Percentiles rank a stretch among this genome's conserved stretches.
phyloP scores from a whole-genome alignment of 2,329 filamentous ascomycete species.

The Fusarium guadeloupense region DNA sequence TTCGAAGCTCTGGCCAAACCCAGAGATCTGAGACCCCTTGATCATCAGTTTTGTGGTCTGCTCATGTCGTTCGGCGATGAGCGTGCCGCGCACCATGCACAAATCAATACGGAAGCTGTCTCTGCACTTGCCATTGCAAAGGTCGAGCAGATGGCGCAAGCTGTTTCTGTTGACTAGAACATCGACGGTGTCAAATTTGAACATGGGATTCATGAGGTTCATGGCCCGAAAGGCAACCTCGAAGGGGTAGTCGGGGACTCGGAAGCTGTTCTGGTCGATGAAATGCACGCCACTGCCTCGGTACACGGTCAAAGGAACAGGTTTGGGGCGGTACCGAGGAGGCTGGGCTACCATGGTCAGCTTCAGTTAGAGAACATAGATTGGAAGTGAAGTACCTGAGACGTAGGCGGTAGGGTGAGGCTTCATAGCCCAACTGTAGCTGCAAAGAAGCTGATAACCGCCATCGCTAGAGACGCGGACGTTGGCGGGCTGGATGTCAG shows the following conservation, averaged over 20 bases:
- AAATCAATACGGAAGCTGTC: constrained; percentile 34
- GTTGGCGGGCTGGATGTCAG: neutral
- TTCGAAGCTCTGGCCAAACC: constrained; percentile 25
- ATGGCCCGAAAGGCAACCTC: constrained; percentile 44
- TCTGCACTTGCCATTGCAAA: constrained; percentile 21
- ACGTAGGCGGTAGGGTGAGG: constrained; percentile 7
- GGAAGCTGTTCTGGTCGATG: constrained; percentile 25
- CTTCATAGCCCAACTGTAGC: constrained; percentile 22
- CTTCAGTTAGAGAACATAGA: accelerated
- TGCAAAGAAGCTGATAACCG: constrained; percentile 17
- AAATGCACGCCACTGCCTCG: constrained; percentile 3
- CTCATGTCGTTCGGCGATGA: constrained; percentile 30
- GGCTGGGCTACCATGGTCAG: constrained; percentile 12
- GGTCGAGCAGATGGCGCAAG: constrained; percentile 36
- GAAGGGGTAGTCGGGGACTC: constrained; percentile 37
- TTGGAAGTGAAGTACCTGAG: constrained; percentile 3
- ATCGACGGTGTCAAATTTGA: constrained; percentile 43
- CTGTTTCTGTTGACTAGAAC: constrained; percentile 44
- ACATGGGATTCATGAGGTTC: constrained; percentile 31
- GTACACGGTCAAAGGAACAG: constrained; percentile 1
- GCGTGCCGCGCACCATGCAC: constrained; percentile 8
- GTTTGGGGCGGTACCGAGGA: neutral
- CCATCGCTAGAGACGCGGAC: neutral
- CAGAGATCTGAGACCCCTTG: neutral
- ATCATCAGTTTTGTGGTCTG: neutral